Conservation (phyloP, 345 rosid species). For the Barbarea vulgaris region DNA sequence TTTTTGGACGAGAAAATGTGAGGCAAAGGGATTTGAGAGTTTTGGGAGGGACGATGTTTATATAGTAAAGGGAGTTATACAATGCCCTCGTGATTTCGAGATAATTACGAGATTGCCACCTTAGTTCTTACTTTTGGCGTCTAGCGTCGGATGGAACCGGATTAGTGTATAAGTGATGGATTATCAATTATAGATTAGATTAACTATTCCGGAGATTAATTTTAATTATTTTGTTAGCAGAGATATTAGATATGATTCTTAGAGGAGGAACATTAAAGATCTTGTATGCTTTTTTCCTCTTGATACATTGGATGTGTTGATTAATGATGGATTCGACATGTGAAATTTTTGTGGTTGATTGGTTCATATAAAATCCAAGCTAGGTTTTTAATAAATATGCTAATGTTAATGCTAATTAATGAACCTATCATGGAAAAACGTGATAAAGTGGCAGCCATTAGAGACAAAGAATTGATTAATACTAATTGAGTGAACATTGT, state of each 20-base stretch:
- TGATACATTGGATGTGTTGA: conserved; percentile 38
- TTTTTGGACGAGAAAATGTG: conserved; percentile 2
- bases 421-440: neutral
- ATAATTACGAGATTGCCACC: conserved; percentile 45
- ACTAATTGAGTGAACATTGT: neutral
- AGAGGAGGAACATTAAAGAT: conserved; percentile 26
- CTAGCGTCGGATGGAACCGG: neutral
- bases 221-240: conserved; percentile 1
- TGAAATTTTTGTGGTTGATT: conserved; percentile 28
- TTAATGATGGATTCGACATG: conserved; percentile 35
- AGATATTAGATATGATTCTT: conserved; percentile 26
- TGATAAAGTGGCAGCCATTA: neutral
- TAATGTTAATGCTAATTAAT: too few relatives aligned
- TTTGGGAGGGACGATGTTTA: conserved; percentile 29
- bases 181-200: conserved; percentile 16
- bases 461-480: neutral
- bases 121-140: conserved; percentile 30
- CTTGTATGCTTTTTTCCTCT: conserved; percentile 40
- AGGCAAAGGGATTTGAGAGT: conserved; percentile 33
- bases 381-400: conserved; percentile 8
- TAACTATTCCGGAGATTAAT: conserved; percentile 12
- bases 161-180: conserved; percentile 9
- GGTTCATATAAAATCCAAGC: conserved; percentile 11
- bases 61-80: conserved; percentile 37
- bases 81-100: conserved; percentile 29